These are phyloP conservation scores for Didymella glomerata DNA, from an alignment of 2,329 filamentous ascomycete genomes.

Conservation along the genomic window DNA sequence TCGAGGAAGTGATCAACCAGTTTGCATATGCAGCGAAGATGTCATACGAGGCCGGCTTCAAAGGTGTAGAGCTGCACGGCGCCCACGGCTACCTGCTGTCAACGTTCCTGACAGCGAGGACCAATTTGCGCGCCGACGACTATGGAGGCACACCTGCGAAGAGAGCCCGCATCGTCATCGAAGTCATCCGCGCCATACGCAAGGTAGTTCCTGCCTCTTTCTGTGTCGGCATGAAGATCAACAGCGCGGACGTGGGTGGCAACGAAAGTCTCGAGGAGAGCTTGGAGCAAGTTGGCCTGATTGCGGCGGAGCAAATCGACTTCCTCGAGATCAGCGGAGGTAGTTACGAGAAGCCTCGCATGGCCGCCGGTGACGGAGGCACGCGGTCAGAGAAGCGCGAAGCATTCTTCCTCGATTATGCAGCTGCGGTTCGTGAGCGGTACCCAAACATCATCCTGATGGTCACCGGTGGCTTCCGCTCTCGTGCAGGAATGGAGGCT, in stretches of 20 bases:
- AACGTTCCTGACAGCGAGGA: slow-evolving; percentile 53
- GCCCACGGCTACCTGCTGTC: slow-evolving; percentile 62
- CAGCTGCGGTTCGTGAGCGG: slow-evolving; percentile 56
- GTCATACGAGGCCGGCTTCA: slow-evolving; percentile 60
- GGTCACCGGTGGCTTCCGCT: slow-evolving; percentile 67
- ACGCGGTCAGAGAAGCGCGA: slow-evolving; percentile 64
- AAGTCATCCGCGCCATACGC: slow-evolving; percentile 56
- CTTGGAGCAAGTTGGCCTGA: slow-evolving; percentile 65
- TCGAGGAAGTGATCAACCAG: slow-evolving; percentile 63
- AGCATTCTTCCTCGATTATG: slow-evolving; percentile 74
- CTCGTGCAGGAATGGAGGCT: slow-evolving; percentile 63
- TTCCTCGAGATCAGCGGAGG: slow-evolving; percentile 75
- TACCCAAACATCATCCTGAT: slow-evolving; percentile 55
- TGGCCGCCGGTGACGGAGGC: slow-evolving; percentile 18
- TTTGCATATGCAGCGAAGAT: slow-evolving; percentile 66
- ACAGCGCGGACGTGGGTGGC: slow-evolving; percentile 58
- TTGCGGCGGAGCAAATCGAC: slow-evolving; percentile 64
- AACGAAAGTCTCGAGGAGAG: slow-evolving; percentile 57
- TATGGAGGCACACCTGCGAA: slow-evolving; percentile 59
- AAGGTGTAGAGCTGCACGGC: slow-evolving; percentile 63
- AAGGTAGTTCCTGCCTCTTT: slow-evolving; percentile 54
- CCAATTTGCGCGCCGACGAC: slow-evolving; percentile 58
- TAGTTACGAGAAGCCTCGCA: slow-evolving; percentile 35
- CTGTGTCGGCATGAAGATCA: slow-evolving; percentile 61
- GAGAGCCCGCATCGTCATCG: slow-evolving; percentile 57